A percentile compares a stretch with the other conserved stretches of the same genome.
These are phyloP conservation scores for Saccharomyces hybrid DNA, from an alignment of 1,139 yeast species.

Conservation along the genomic window DNA sequence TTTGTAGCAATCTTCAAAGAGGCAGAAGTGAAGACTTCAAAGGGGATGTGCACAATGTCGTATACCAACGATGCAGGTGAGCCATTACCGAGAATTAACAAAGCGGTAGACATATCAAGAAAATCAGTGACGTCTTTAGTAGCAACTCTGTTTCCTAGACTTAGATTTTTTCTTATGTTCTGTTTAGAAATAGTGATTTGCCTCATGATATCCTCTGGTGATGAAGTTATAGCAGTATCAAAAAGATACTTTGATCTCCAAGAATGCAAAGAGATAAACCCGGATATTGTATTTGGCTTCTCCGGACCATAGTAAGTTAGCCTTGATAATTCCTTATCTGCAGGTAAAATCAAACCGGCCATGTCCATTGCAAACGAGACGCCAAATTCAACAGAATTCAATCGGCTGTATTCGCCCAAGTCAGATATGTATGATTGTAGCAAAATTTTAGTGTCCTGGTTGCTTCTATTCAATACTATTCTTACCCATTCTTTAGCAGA, in stretches of 20 bases:
- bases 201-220: conserved; percentile 21
- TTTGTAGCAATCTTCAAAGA: conserved; percentile 61
- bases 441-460: conserved; percentile 68
- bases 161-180: conserved; percentile 17
- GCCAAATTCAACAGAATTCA: conserved; percentile 54
- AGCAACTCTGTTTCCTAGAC: conserved; percentile 19
- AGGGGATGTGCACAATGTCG: conserved; percentile 64
- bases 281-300: conserved; percentile 55
- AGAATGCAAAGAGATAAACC: conserved; percentile 68
- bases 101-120: conserved; percentile 41
- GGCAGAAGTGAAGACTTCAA: conserved; percentile 50
- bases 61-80: conserved; percentile 47
- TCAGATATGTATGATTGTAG: conserved; percentile 66
- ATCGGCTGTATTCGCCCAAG: conserved; percentile 26
- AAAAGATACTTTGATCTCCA: conserved; percentile 51
- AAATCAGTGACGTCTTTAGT: conserved; percentile 36
- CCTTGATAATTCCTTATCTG: conserved; percentile 48
- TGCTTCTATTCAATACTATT: conserved; percentile 45
- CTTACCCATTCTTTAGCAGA: conserved; percentile 63
- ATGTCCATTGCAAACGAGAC: conserved; percentile 83
- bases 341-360: conserved; percentile 64
- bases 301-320: conserved; percentile 27
- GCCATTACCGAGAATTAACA: conserved; percentile 40
- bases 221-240: conserved; percentile 28
- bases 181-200: conserved; percentile 20